Conservation (phyloP, 1,139 yeast genomes). For the Zygoascus meyerae region DNA sequence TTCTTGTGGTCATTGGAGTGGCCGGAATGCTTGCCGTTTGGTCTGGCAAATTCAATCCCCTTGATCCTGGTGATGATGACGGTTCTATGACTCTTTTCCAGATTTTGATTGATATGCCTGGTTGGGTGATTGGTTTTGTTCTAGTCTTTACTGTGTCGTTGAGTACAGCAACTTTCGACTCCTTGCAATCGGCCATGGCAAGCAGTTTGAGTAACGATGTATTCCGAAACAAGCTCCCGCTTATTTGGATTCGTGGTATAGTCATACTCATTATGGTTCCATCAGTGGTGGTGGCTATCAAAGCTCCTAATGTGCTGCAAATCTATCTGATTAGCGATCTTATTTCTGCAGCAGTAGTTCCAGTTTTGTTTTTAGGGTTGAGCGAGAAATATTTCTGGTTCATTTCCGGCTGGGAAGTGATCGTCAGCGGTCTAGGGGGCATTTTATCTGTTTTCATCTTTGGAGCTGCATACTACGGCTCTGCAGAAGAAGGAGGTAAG, state of each 20-base stretch:
- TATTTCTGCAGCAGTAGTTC: constrained; percentile 80
- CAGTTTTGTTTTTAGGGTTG: constrained; percentile 77
- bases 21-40: constrained; percentile 89
- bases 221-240: constrained; percentile 70
- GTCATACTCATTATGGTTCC: constrained; percentile 79
- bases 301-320: constrained; percentile 76
- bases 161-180: constrained; percentile 86
- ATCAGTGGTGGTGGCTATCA: constrained; percentile 72
- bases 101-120: constrained; percentile 67
- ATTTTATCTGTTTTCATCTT: constrained; percentile 72
- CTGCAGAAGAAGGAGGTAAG: constrained; percentile 73
- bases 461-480: constrained; percentile 71
- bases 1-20: constrained; percentile 68
- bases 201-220: constrained; percentile 85
- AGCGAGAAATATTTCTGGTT: constrained; percentile 50
- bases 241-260: constrained; percentile 61
- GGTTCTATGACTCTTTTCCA: constrained; percentile 63
- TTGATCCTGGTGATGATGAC: constrained; percentile 48
- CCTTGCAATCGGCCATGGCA: constrained; percentile 82
- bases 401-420: constrained; percentile 74
- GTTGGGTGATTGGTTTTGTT: constrained; percentile 81
- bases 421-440: constrained; percentile 80
- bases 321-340: constrained; percentile 88
- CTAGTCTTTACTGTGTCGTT: constrained; percentile 65
- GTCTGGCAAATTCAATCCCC: constrained; percentile 65